These are phyloP conservation scores for Lepiota venenata DNA, from an alignment of 768 basidiomycete species.

Conservation along the genomic window DNA sequence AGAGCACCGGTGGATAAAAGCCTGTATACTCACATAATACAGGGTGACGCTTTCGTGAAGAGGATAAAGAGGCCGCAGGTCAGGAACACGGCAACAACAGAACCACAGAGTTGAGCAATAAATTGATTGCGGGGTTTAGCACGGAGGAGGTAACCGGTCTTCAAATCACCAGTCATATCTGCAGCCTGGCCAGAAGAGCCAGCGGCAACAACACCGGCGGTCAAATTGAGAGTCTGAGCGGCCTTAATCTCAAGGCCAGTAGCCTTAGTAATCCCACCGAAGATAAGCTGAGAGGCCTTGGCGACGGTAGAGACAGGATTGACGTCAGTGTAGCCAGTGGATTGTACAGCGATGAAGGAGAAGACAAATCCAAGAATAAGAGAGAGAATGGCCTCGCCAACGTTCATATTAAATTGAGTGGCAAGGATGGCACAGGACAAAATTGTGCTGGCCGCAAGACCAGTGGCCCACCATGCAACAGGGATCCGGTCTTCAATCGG, in stretches of 20 bases:
- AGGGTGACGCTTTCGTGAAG: conserved; percentile 60
- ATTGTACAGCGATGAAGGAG: conserved; percentile 66
- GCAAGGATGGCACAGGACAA: conserved; percentile 51
- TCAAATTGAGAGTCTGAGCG: conserved; percentile 46
- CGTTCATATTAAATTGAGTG: conserved; percentile 52
- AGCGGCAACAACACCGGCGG: conserved; percentile 50
- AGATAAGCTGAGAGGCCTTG: conserved; percentile 62
- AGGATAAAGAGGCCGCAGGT: conserved; percentile 55
- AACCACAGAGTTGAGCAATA: conserved; percentile 53
- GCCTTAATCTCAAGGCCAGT: conserved; percentile 27
- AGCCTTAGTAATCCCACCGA: conserved; percentile 58
- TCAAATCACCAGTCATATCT: conserved; percentile 68
- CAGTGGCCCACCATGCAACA: conserved; percentile 48
- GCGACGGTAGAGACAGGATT: conserved; percentile 60
- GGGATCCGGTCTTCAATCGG: conserved; percentile 55
- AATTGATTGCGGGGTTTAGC: conserved; percentile 64
- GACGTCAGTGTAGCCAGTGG: conserved; percentile 55
- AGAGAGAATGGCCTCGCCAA: conserved; percentile 54
- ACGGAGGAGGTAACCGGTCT: conserved; percentile 66
- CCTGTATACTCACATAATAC: conserved; percentile 42
- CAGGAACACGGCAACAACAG: conserved; percentile 60
- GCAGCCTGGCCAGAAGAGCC: conserved; percentile 54
- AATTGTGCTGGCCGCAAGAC: conserved; percentile 44
- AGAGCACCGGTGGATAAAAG: background rate
- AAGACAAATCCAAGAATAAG: conserved; percentile 62